phyloP scores from a whole-genome alignment of 2,329 filamentous ascomycete genomes.

The Aureobasidium sp. region DNA sequence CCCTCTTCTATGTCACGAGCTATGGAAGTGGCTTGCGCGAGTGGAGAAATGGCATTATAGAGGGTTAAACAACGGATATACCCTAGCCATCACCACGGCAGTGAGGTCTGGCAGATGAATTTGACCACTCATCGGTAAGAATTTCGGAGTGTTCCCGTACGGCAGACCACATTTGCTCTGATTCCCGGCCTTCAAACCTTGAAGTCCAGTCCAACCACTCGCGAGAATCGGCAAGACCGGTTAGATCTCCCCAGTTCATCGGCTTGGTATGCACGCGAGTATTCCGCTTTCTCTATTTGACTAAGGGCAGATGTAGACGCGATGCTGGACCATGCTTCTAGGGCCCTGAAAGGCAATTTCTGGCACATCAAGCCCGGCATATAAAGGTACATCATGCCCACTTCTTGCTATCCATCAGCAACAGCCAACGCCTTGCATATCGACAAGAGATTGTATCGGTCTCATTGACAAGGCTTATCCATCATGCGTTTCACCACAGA shows the following conservation, averaged over 20 bases:
- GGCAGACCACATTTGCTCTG: neutral
- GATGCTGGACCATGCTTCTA: neutral
- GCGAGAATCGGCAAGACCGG: neutral
- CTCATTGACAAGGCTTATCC: neutral
- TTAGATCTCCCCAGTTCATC: neutral
- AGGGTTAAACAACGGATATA: neutral
- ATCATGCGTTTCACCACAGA: slow-evolving; percentile 11
- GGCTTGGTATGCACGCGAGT: neutral
- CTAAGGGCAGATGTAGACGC: neutral
- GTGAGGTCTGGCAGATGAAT: neutral
- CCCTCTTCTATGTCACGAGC: neutral
- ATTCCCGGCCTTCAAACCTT: neutral
- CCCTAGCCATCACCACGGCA: neutral
- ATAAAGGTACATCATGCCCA: neutral
- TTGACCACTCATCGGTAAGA: neutral
- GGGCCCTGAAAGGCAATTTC: neutral
- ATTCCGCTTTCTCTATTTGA: neutral
- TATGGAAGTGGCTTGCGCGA: neutral
- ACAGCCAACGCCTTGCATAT: neutral
- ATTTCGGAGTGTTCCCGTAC: neutral
- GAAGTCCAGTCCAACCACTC: neutral
- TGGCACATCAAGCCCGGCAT: neutral
- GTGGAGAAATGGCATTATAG: neutral
- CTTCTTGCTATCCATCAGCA: neutral
- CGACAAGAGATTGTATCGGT: slow-evolving; percentile 8